Base-by-base conservation (phyloP, 2,329 filamentous ascomycete genomes). In the Aspergillus ruber region DNA sequence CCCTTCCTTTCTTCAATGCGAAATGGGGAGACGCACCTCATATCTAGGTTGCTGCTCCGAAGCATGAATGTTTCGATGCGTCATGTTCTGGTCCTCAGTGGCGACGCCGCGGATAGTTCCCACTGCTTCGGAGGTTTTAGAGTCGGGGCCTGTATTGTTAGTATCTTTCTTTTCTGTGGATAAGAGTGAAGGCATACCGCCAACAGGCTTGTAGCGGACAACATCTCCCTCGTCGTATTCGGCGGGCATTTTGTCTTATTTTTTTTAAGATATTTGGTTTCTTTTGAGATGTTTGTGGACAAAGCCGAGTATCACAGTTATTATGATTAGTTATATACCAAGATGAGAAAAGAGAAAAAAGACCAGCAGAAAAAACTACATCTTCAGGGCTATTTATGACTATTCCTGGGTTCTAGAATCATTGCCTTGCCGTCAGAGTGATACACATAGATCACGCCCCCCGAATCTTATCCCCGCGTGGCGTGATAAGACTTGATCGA, bases 181-280 rank as follows among this genome's bases (percentile, higher is more conserved):
- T 8, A n/a, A 29, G 6, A 17, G 6, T 7, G 12, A 13, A 21
- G 23, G 52, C 57, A 48, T 58, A 71, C 69, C 69, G 38, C 69
- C 68, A 17, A 72, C 67, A 20, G 69, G 69, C 53, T 69, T 71
- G 54, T 72, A 72, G 42, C 58, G 62, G 43, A 72, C 69, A 17
- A 56, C 58, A 39, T 70, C 56, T 47, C 69, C 69, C 42, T 60
- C 48, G 10, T 54, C 55, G 53, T 56, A 71, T 13, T 56, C 50
- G 52, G 55, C 49, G 52, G 56, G 58, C 62, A 57, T 65, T 38
- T 36, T 47, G 29, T 17, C 10, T 4, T n/a, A n/a, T n/a, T 21
- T 33, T n/a, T 32, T 17, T 35, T 29, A 7, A 33, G 13, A n/a
- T 35, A 20, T 20, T 20, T 20, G 20, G 3, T 20, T 20, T 20